Base-by-base conservation (phyloP, 306 rosid genomes). In the Spatholobus suberectus region DNA sequence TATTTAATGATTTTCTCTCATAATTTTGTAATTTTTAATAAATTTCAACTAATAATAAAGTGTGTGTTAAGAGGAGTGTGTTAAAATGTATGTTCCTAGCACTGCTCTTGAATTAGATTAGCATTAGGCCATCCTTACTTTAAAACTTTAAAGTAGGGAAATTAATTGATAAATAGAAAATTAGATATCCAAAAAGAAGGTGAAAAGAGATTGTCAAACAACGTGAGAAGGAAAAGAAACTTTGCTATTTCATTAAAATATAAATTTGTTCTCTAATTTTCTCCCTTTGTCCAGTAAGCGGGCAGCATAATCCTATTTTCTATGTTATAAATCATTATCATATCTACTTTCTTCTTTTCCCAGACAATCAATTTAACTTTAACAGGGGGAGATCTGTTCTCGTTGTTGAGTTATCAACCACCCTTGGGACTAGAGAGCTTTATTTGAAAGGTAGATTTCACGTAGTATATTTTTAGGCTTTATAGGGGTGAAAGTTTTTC, bases 271-370 rank as follows among this genome's bases (percentile, higher is more conserved):
- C 3, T 54, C 21, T 26, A 49, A 13, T 76, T 80, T 86, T 79
- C 74, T 71, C 52, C 32, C 69, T 76, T 76, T 87, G 90, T 71
- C 85, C 52, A 52, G 77, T 18, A 20, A 82, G 78, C 13, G 80
- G 87, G 85, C 71, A 72, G 81, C 90, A 84, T 40, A 83, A 76
- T 80, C 83, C 80, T 27, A 38, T 76, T 38, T 77, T 61, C 14
- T 27, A 77, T 62, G 62, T 62, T 77, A 77, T n/a, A 75, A 77
- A 77, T 77, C 73, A 77, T 77, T 20, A 61, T 62, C 73, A 62
- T 44, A 43, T 66, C 61, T 63, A 27, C 81, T 77, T 77, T 77
- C 59, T 77, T 77, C 62, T 18, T 77, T 61, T 43, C 46, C 73
- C 34, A 51, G 40, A 59, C 57, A 65, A 51, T 29, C 81, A 74